A percentile compares a stretch with the other conserved stretches of the same genome.
phyloP scores from a whole-genome alignment of 2,329 filamentous ascomycete species.

The Teratosphaeria epicoccoides region DNA sequence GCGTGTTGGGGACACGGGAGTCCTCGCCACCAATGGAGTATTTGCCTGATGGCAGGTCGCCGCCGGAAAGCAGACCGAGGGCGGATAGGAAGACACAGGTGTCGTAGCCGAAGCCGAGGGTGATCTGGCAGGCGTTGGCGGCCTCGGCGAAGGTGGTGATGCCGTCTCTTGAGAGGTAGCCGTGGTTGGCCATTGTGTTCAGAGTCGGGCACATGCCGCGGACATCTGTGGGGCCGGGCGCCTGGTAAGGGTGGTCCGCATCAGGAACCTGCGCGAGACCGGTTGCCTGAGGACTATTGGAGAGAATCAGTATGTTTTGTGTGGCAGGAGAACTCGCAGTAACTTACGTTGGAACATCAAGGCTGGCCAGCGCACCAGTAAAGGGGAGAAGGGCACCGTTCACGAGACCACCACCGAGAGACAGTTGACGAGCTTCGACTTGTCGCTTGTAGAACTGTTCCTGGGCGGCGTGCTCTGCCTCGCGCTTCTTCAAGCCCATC shows the following conservation, averaged over 20 bases:
- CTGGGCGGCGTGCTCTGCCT: slow-evolving; percentile 8
- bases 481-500: slow-evolving; percentile 6
- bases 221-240: slow-evolving; percentile 11
- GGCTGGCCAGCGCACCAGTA: slow-evolving; percentile 11
- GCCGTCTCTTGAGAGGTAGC: slow-evolving; percentile 18
- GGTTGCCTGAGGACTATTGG: slow-evolving; percentile 10
- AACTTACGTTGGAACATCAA: slow-evolving; percentile 16
- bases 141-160: slow-evolving; percentile 21
- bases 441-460: slow-evolving; percentile 12
- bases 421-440: slow-evolving; percentile 4
- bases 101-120: slow-evolving; percentile 18
- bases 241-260: slow-evolving; percentile 16
- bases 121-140: slow-evolving; percentile 20
- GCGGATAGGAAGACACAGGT: slow-evolving; percentile 10
- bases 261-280: slow-evolving; percentile 14
- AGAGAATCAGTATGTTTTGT: background rate
- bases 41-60: slow-evolving; percentile 17
- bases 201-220: slow-evolving; percentile 14
- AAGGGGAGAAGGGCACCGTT: slow-evolving; percentile 18
- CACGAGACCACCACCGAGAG: slow-evolving; percentile 13
- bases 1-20: slow-evolving; percentile 18
- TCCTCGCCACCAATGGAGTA: slow-evolving; percentile 19
- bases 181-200: slow-evolving; percentile 21
- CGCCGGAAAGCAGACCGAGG: slow-evolving; percentile 19
- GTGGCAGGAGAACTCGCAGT: background rate